These are phyloP conservation scores for Pogostemon cablin DNA, from an alignment of 257 asterid genomes.

Conservation along the genomic window DNA sequence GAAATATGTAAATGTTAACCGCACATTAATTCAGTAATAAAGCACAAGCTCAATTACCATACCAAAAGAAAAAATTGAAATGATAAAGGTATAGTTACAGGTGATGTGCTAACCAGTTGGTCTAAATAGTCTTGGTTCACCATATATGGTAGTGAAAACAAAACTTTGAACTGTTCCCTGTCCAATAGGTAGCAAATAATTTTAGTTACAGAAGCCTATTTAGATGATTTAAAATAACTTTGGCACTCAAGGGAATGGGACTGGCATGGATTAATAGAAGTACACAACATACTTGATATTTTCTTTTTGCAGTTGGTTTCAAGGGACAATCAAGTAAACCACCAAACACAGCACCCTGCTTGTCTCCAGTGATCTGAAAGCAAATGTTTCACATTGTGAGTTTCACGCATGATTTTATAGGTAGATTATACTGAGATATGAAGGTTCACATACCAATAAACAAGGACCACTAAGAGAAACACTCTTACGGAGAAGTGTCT, in stretches of 20 bases:
- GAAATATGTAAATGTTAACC: neutral
- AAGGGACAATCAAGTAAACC: slow-evolving; percentile 95
- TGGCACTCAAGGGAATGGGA: neutral
- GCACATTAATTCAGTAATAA: neutral
- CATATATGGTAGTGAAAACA: slow-evolving; percentile 89
- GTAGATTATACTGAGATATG: neutral
- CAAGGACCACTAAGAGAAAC: slow-evolving; percentile 73
- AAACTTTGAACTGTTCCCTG: slow-evolving; percentile 91
- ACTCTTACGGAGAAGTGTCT: slow-evolving; percentile 76
- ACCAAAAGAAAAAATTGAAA: neutral
- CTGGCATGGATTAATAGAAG: slow-evolving; percentile 17
- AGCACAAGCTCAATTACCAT: neutral
- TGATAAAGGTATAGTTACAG: slow-evolving; percentile 9
- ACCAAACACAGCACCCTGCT: slow-evolving; percentile 91
- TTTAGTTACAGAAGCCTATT: slow-evolving; percentile 25
- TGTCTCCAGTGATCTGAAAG: slow-evolving; percentile 89
- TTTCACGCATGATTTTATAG: slow-evolving; percentile 11
- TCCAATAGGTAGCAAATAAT: slow-evolving; percentile 24
- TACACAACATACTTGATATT: slow-evolving; percentile 67
- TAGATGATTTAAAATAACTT: neutral
- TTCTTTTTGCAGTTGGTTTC: slow-evolving; percentile 79
- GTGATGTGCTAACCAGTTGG: slow-evolving; percentile 70
- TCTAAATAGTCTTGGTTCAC: slow-evolving; percentile 90
- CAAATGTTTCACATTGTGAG: slow-evolving; percentile 13
- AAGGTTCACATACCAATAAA: slow-evolving; percentile 64